phyloP scores from a whole-genome alignment of 2,329 filamentous ascomycete genomes.

The Cryphonectria parasitica region DNA sequence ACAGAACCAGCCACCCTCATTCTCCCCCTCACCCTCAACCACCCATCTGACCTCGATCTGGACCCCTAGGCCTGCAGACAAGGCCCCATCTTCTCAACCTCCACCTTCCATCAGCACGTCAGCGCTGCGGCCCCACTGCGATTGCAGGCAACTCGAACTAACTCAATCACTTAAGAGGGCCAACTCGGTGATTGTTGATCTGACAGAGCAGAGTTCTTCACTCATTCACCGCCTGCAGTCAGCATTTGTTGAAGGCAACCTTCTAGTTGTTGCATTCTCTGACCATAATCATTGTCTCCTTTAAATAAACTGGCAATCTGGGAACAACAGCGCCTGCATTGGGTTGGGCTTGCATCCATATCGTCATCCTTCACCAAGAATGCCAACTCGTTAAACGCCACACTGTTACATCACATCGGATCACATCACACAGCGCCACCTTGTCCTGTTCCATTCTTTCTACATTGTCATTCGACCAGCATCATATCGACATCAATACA shows the following conservation, averaged over 20 bases:
- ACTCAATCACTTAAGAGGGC: neutral
- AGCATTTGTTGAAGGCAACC: neutral
- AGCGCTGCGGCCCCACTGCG: neutral
- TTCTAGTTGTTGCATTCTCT: neutral
- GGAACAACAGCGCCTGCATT: neutral
- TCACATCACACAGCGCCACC: neutral
- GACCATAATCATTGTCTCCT: neutral
- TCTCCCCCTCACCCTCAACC: neutral
- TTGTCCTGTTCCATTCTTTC: neutral
- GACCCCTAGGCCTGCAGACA: neutral
- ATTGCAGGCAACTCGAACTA: neutral
- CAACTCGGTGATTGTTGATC: neutral
- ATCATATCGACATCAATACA: neutral
- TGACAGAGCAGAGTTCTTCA: neutral
- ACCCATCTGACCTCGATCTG: neutral
- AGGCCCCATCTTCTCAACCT: neutral
- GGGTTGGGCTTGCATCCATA: neutral
- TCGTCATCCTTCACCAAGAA: neutral
- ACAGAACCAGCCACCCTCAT: neutral
- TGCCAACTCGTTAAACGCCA: neutral
- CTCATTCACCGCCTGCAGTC: neutral
- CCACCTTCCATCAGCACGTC: neutral
- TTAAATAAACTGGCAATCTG: neutral
- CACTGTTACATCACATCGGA: neutral
- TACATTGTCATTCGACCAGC: too few relatives aligned